These are phyloP conservation scores for Physaria fendleri DNA, from an alignment of 345 rosid genomes.

Conservation along the genomic window DNA sequence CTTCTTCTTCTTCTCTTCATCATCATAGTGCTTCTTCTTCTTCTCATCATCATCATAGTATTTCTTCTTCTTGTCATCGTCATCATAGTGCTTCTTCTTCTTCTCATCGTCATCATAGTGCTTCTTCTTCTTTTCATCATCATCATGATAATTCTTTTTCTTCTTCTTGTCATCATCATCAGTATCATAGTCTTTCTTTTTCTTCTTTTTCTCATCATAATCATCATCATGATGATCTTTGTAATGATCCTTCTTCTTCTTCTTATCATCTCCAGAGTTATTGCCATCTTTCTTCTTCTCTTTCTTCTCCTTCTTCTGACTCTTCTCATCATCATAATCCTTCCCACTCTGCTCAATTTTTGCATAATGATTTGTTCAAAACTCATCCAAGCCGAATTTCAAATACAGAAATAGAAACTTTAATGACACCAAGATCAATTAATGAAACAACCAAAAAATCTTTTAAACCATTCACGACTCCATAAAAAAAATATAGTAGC, in stretches of 20 bases:
- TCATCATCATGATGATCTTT: not conserved
- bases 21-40: not conserved
- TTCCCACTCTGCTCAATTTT: not conserved
- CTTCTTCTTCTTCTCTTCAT: not conserved
- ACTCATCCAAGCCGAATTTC: not conserved
- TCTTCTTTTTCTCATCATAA: not conserved
- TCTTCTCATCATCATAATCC: not conserved
- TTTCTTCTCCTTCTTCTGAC: not conserved
- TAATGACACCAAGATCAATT: not conserved
- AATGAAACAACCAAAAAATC: not conserved
- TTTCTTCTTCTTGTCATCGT: not conserved
- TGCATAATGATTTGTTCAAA: not conserved
- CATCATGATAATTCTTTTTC: not conserved
- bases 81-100: not conserved
- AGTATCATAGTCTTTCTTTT: not conserved
- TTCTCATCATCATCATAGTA: not conserved
- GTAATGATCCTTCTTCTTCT: not conserved
- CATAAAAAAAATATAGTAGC: not conserved
- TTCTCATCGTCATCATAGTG: not conserved
- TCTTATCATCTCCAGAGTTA: constrained; percentile 1
- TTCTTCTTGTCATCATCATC: not conserved
- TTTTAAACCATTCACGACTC: not conserved
- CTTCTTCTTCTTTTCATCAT: not conserved
- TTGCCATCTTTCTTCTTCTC: not conserved
- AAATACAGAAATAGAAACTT: no score